A percentile compares a stretch with the other conserved stretches of the same genome.
These are phyloP conservation scores for Tilletia walkeri DNA, from an alignment of 1,284 basidiomycete genomes.

Conservation along the genomic window DNA sequence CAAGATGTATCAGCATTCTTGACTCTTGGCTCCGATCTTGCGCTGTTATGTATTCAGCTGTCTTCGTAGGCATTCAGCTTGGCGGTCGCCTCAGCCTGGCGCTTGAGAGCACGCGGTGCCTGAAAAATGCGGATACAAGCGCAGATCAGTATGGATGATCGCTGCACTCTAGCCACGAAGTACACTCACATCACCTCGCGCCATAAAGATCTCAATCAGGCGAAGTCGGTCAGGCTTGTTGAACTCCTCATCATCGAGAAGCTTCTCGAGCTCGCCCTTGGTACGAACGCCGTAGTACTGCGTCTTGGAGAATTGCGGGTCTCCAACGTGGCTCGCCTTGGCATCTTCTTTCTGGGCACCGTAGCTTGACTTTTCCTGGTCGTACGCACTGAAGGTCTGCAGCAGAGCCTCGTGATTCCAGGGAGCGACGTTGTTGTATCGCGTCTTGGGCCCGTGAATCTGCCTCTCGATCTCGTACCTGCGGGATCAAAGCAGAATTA, in stretches of 20 bases:
- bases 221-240: constrained; percentile 67
- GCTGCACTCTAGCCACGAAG: too few relatives aligned
- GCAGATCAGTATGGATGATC: neutral
- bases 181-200: constrained; percentile 63
- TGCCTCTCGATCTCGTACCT: constrained; percentile 78
- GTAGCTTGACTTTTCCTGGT: constrained; percentile 55
- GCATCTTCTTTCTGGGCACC: constrained; percentile 48
- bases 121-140: neutral
- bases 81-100: constrained; percentile 60
- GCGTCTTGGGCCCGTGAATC: constrained; percentile 66
- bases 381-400: constrained; percentile 53
- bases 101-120: constrained; percentile 65
- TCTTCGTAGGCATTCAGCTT: neutral
- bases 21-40: too few relatives aligned
- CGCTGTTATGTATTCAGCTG: too few relatives aligned
- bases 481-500: neutral
- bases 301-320: constrained; percentile 60
- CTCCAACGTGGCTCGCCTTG: constrained; percentile 49
- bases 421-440: constrained; percentile 46
- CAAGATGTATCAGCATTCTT: too few relatives aligned
- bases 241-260: constrained; percentile 67
- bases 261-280: constrained; percentile 66
- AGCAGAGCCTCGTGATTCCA: constrained; percentile 38
- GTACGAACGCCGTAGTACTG: constrained; percentile 68
- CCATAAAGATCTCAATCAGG: constrained; percentile 77